Conservation (phyloP, 176 grass and related monocot species). For the Tillandsia leiboldiana region DNA sequence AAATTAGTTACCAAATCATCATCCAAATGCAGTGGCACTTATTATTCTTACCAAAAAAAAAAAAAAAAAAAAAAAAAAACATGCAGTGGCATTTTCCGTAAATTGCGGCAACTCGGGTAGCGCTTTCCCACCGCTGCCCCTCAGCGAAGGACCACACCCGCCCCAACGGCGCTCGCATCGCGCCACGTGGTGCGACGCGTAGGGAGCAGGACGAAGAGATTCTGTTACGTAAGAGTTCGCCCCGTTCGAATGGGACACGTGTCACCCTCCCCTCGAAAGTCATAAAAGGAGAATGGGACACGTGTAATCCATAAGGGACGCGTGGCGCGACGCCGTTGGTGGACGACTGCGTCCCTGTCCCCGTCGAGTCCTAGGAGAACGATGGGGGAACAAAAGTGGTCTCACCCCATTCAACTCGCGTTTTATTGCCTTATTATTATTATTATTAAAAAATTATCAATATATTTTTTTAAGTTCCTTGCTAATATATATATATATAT, state of each 20-base stretch:
- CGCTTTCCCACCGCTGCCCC: neutral
- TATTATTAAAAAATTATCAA: no score
- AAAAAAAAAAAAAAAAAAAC: neutral
- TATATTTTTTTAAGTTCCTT: no score
- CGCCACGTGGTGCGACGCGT: neutral
- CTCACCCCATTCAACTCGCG: neutral
- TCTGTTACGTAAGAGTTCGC: neutral
- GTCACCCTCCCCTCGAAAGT: neutral
- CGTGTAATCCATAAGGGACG: neutral
- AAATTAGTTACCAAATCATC: neutral
- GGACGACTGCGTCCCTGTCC: neutral
- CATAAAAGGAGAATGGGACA: neutral
- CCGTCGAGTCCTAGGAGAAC: neutral
- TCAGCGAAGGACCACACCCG: neutral
- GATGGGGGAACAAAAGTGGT: neutral
- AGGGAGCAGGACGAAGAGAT: neutral
- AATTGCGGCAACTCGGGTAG: neutral
- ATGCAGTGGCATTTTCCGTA: neutral
- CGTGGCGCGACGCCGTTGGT: neutral
- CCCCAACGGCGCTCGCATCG: neutral
- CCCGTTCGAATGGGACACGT: neutral
- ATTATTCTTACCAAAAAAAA: no score
- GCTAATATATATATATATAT: no score
- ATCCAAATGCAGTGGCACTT: neutral
- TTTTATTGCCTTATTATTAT: no score